Evolutionary conservation across 106 monocot species (phyloP), one percentile per base, ranked within the genome.

Genomic region (Xerophyta viscosa): DNA sequence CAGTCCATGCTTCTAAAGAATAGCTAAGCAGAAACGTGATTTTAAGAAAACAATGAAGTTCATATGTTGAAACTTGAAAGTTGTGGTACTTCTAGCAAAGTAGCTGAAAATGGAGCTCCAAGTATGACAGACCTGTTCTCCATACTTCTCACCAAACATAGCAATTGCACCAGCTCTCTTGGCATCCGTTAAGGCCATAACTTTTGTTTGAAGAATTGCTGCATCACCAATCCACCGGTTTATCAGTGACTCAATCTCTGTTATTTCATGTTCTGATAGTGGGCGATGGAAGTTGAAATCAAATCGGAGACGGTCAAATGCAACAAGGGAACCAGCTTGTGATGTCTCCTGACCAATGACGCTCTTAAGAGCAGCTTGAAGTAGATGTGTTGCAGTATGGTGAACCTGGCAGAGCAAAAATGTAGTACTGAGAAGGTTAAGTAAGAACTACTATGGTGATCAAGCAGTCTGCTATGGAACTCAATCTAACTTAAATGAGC

Each of bases 121-220:
- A 12, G 49, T 65, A 62, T 20, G 2, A 3, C 62, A 29, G 4
- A 89, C 94, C 94, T 96, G 62, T 44, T 88, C 88, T 51, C 89
- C 88, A 51, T 96, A 96, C 56, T 96, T 96, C 52, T 96, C 94
- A 46, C 94, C 94, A 56, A 96, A 96, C 94, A 96, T 96, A 31
- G 94, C 94, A 73, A 96, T 82, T 20, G 94, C 94, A 33, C 94
- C 94, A 42, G 85, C 77, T 59, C 63, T 78, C 67, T 96, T 88
- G 37, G 94, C 94, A 60, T 82, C 88, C 10, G 46, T 33, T 39
- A 88, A 25, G 65, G 76, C 49, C 94, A 96, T 96, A 28, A 89
- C 71, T 65, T 71, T 78, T 63, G 94, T 89, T 71, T 85, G 70
- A 44, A 96, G 84, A 53, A 62, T 41, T 36, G 71, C 67, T 43